Evolutionary conservation across 1,284 basidiomycete genomes (phyloP), one percentile per base, ranked within the genome.

Genomic region (Sphaerobolus stellatus): DNA sequence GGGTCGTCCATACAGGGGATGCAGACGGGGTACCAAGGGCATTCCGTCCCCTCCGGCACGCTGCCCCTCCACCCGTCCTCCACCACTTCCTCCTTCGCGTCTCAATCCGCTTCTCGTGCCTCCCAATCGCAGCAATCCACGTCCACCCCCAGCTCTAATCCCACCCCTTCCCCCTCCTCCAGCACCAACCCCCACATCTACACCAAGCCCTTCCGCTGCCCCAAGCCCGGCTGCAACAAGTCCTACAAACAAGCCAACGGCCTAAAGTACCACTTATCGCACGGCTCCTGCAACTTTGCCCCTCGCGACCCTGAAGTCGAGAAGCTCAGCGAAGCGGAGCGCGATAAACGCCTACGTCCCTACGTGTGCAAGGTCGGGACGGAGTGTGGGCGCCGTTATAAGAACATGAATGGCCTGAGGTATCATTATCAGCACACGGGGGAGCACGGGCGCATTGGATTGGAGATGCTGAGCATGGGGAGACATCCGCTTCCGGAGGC

Each of bases 341-440:
- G 83, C 56, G 91, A 93, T 70, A 80, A 87, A 60, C 75, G 89
- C 30, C 73, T 90, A 33, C 75, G 91, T 52, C 93, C 93, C 3
- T 96, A 90, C 66, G 90, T 92, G 0, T 96, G 93, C 63, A 88
- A 91, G 8, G 88, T 94, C 14, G 52, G 56, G 47, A 59, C 59
- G 33, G 72, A 70, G 29, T 99, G 96, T 69, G 86, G 86, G 65
- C 84, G 97, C 69, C 75, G 96, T 64, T 99, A 98, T 77, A 95
- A 98, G 81, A 98, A 98, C 69, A 95, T 97, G 94, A 97, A 97
- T 70, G 94, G 94, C 1, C 74, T 97, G 57, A 75, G 90, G 66
- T 98, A 99, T 64, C 95, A 99, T 73, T 98, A 98, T 71, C 89
- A 95, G 68, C 95, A 98, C 72, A 92, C 91, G 29, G 95, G 96